Evolutionary conservation across 306 rosid species (phyloP).

Genomic region (Parietaria judaica): DNA sequence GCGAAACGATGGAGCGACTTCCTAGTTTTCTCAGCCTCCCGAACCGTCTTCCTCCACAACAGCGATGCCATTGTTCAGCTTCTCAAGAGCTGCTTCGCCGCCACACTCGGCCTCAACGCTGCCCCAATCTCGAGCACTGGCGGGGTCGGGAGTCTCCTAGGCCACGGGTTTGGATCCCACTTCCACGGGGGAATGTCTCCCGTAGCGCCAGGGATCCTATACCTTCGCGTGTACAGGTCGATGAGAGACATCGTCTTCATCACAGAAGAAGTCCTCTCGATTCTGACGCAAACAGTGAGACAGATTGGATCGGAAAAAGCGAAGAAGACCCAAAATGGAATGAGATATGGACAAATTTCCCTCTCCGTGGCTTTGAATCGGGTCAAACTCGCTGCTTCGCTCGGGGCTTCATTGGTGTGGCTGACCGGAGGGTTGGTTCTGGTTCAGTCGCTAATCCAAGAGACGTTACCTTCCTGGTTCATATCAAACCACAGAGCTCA

Average conservation of each 20-base stretch:
- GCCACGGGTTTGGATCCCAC: slow-evolving; percentile 80
- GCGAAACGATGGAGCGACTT: slow-evolving; percentile 93
- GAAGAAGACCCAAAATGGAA: slow-evolving; percentile 37
- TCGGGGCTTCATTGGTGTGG: slow-evolving; percentile 85
- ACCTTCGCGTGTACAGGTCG: slow-evolving; percentile 64
- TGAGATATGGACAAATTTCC: slow-evolving; percentile 54
- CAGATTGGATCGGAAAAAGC: slow-evolving; percentile 43
- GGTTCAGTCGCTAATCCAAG: slow-evolving; percentile 73
- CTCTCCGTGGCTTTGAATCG: slow-evolving; percentile 60
- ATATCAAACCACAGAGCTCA: slow-evolving; percentile 62
- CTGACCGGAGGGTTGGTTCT: slow-evolving; percentile 69
- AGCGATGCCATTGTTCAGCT: slow-evolving; percentile 70
- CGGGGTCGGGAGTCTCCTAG: slow-evolving; percentile 85
- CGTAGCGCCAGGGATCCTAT: slow-evolving; percentile 90
- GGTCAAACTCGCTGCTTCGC: slow-evolving; percentile 86
- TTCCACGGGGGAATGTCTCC: slow-evolving; percentile 72
- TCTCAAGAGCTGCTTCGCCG: slow-evolving; percentile 85
- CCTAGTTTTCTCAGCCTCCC: slow-evolving; percentile 82
- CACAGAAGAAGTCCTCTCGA: slow-evolving; percentile 66
- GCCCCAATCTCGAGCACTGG: slow-evolving; percentile 59
- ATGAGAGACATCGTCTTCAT: slow-evolving; percentile 57
- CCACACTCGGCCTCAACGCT: slow-evolving; percentile 69
- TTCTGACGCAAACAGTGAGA: slow-evolving; percentile 73
- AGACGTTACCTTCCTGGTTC: slow-evolving; percentile 93
- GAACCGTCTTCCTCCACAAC: slow-evolving; percentile 88